These are phyloP conservation scores for Moesziomyces sp. DNA, from an alignment of 1,284 basidiomycete species.

Conservation along the genomic window DNA sequence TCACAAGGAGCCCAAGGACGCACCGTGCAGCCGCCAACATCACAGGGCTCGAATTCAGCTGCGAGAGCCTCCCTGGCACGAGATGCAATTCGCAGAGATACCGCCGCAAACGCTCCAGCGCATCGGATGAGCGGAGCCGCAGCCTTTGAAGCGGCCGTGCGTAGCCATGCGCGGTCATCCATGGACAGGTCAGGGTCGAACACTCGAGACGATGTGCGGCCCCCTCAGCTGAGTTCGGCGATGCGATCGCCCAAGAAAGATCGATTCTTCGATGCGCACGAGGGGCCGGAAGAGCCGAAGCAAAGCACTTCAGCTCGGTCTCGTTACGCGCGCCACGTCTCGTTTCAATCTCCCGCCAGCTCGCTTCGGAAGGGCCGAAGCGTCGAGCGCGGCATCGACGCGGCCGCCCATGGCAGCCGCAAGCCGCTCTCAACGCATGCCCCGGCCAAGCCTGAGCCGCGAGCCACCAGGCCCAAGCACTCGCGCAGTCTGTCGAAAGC, in stretches of 20 bases:
- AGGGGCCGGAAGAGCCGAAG: not conserved
- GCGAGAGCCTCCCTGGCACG: slow-evolving; percentile 9
- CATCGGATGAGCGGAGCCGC: not conserved
- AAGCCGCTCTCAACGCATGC: slow-evolving; percentile 16
- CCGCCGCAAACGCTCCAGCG: slow-evolving; percentile 1
- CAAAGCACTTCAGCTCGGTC: not conserved
- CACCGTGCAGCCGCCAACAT: not conserved
- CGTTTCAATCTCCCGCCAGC: slow-evolving; percentile 24
- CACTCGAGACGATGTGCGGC: not conserved
- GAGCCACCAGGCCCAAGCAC: slow-evolving; percentile 10
- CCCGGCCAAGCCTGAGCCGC: not conserved
- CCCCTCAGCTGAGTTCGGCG: slow-evolving; percentile 8
- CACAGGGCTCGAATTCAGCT: not conserved
- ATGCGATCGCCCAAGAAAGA: slow-evolving; percentile 6
- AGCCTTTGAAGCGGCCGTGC: slow-evolving; percentile 7
- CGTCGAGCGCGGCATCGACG: not conserved
- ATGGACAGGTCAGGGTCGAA: not conserved
- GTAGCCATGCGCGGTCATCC: slow-evolving; percentile 1
- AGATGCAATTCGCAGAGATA: slow-evolving; percentile 1
- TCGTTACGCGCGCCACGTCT: slow-evolving; percentile 14
- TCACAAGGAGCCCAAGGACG: not conserved
- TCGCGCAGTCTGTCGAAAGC: slow-evolving; percentile 6
- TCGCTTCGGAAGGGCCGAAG: slow-evolving; percentile 25
- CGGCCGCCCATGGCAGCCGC: slow-evolving; percentile 16
- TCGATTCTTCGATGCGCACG: slow-evolving; percentile 8